Conservation (phyloP, 2,329 filamentous ascomycete genomes). For the Sclerotinia minor region DNA sequence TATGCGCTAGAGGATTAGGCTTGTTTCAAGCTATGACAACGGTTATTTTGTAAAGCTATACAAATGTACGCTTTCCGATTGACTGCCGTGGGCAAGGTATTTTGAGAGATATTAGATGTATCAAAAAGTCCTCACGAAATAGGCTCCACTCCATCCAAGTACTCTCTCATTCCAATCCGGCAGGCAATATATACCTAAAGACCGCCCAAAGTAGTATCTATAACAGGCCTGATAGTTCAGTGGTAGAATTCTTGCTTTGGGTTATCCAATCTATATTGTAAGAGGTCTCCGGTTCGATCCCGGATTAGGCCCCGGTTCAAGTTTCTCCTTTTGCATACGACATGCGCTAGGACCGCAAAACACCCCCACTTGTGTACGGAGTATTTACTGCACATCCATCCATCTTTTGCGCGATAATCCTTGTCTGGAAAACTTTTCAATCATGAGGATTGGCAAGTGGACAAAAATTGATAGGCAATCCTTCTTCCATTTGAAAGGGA, state of each 20-base stretch:
- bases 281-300: constrained; percentile 19
- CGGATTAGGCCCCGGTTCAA: neutral
- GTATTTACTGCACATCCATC: too few relatives aligned
- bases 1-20: neutral
- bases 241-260: constrained; percentile 22
- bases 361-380: too few relatives aligned
- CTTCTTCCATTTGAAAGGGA: neutral
- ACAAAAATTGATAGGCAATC: neutral
- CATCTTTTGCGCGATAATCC: neutral
- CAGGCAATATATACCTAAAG: neutral
- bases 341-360: neutral
- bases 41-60: neutral
- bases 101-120: neutral
- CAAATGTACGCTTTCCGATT: neutral
- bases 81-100: neutral
- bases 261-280: neutral
- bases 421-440: neutral
- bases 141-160: neutral
- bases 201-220: accelerated
- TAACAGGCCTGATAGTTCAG: constrained; percentile 18
- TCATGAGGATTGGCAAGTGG: neutral
- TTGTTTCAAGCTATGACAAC: neutral
- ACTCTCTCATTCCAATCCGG: too few relatives aligned
- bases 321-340: neutral
- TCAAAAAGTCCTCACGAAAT: neutral